Conservation (phyloP, 2,329 filamentous ascomycete genomes). For the Amylocarpus encephaloides region DNA sequence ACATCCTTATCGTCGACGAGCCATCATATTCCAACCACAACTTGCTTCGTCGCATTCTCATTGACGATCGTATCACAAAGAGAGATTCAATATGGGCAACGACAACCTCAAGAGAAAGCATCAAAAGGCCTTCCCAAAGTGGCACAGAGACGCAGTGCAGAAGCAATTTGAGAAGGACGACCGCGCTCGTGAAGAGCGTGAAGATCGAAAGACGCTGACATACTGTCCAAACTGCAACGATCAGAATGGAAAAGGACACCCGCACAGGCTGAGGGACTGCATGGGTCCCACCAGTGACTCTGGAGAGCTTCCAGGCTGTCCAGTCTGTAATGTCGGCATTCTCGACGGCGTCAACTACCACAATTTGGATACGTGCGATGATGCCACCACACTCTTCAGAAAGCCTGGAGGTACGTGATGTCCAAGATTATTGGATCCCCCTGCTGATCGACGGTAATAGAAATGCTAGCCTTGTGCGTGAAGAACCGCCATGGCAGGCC, state of each 20-base stretch:
- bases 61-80: no score
- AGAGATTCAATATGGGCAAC: no score
- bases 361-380: neutral
- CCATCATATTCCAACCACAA: no score
- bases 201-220: slow-evolving; percentile 5
- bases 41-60: no score
- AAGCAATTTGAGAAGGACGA: neutral
- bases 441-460: neutral
- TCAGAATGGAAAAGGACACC: neutral
- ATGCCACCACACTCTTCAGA: neutral
- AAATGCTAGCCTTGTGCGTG: neutral
- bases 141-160: neutral
- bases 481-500: neutral
- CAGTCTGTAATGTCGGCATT: neutral
- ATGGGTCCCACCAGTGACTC: neutral
- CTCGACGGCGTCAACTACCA: neutral
- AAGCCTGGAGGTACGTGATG: neutral
- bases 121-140: no score
- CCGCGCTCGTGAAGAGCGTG: neutral
- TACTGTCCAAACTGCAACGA: neutral
- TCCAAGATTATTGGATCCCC: neutral
- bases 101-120: no score
- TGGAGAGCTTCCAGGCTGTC: neutral
- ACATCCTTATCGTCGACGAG: no score
- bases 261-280: neutral